Conservation (phyloP, 2,329 filamentous ascomycete genomes). For the Beauveria sp. region DNA sequence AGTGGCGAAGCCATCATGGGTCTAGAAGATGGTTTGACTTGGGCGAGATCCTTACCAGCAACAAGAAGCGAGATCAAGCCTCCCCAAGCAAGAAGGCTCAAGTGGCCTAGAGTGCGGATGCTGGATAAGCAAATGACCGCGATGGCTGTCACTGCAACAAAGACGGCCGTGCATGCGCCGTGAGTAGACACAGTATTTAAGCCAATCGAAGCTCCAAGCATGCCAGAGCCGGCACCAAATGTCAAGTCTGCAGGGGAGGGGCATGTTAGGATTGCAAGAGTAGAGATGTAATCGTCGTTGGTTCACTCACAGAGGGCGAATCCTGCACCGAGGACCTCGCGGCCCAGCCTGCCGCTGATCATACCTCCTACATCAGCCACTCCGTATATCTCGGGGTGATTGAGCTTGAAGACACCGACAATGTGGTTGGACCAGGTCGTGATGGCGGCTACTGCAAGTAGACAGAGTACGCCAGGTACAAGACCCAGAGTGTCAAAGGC, state of each 20-base stretch:
- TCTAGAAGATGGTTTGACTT: neutral
- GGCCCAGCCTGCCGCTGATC: too few species aligned
- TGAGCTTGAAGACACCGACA: conserved; percentile 41
- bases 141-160: neutral
- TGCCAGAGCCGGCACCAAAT: neutral
- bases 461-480: conserved; percentile 38
- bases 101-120: neutral
- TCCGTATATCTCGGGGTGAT: conserved; percentile 41
- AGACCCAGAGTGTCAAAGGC: neutral
- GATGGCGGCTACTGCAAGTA: conserved; percentile 31
- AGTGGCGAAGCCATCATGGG: too few species aligned
- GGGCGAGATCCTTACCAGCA: too few species aligned
- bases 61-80: too few species aligned
- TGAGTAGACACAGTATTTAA: neutral
- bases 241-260: neutral
- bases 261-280: neutral
- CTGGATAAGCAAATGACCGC: neutral
- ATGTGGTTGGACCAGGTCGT: conserved; percentile 43
- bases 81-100: too few species aligned
- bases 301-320: conserved; percentile 25
- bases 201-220: neutral
- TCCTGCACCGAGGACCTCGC: conserved; percentile 21
- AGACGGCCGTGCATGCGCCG: neutral
- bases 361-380: conserved; percentile 40
- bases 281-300: neutral